Conservation (phyloP, 371 early-diverging fungal species). For the Saksenaea oblongispora region DNA sequence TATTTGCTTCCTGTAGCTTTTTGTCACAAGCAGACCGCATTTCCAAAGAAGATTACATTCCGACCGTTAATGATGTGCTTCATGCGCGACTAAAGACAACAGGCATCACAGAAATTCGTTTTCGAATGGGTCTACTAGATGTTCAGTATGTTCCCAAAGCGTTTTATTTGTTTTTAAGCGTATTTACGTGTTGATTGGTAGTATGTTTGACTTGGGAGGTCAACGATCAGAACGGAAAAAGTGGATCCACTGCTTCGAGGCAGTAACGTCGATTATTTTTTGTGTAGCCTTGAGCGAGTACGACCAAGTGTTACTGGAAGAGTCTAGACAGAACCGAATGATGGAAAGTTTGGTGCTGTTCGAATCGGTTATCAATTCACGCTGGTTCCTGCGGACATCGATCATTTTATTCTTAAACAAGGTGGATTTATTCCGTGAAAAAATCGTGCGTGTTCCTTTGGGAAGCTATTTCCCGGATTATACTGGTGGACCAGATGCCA, state of each 20-base stretch:
- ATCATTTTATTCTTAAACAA: conserved; percentile 81
- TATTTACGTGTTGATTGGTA: conserved; percentile 10
- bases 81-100: conserved; percentile 80
- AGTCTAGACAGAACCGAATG: conserved; percentile 70
- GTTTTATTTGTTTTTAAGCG: not conserved
- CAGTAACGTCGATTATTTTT: conserved; percentile 71
- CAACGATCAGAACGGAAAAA: conserved; percentile 85
- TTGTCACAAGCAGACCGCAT: conserved; percentile 52
- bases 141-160: conserved; percentile 13
- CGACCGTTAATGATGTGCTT: conserved; percentile 70
- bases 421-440: conserved; percentile 71
- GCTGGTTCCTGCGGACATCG: conserved; percentile 67
- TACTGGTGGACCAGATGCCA: conserved; percentile 61
- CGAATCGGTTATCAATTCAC: conserved; percentile 69
- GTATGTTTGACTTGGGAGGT: conserved; percentile 75
- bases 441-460: conserved; percentile 61
- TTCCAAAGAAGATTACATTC: conserved; percentile 56
- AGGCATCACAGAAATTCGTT: conserved; percentile 70
- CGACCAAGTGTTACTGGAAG: conserved; percentile 75
- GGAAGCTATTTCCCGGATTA: conserved; percentile 72
- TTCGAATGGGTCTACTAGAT: conserved; percentile 57
- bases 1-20: conserved; percentile 38
- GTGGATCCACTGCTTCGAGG: conserved; percentile 91
- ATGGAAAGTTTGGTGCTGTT: conserved; percentile 72
- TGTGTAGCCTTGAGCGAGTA: conserved; percentile 71